Base-by-base conservation (phyloP, 179 eudicot species). In the Corrigiola litoralis region DNA sequence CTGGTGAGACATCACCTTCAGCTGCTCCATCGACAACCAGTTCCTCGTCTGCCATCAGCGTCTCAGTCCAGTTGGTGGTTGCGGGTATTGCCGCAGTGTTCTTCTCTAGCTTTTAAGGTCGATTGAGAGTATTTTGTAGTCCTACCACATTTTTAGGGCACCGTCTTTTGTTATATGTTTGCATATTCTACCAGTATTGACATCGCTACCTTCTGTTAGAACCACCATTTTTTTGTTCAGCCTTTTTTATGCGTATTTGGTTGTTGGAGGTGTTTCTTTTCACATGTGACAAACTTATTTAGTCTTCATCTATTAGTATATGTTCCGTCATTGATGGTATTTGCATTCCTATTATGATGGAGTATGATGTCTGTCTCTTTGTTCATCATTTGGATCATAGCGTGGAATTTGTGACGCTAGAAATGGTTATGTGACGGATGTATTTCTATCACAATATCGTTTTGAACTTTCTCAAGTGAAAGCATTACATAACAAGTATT, bases 1-100 rank as follows among this genome's bases (percentile, higher is more conserved):
- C 58, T 36, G 37, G 54, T 44, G 58, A 36, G 38, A 25, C 24
- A 0, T 44, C 75, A 13, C 75, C 75, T 1, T 52, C 63, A 21
- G 29, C 28, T 33, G 29, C 75, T 21, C 75, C 70, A 2, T 28
- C 65, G 1, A 63, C 7, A 0, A 31, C 24, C 3, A 36, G 65
- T 21, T 31, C 75, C 4, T 49, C 65, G 9, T 45, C 58, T 11
- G 36, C 57, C 6, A 46, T 40, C 6, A 36, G 20, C 12, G 23
- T 65, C 41, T 41, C 70, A 14, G 18, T 23, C 14, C 34, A 56
- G 45, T 32, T 71, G 44, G 48, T 58, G 23, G 23, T 65, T 47
- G 70, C 62, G 42, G 53, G 44, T 38, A 37, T 71, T 16, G 65
- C 59, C 0, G 44, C 65, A 16, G 65, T 36, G 7, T 47, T 65